Percentiles rank a stretch among this genome's conserved stretches.
These are phyloP conservation scores for Pyricularia pennisetigena DNA, from an alignment of 2,329 filamentous ascomycete species.

Conservation along the genomic window DNA sequence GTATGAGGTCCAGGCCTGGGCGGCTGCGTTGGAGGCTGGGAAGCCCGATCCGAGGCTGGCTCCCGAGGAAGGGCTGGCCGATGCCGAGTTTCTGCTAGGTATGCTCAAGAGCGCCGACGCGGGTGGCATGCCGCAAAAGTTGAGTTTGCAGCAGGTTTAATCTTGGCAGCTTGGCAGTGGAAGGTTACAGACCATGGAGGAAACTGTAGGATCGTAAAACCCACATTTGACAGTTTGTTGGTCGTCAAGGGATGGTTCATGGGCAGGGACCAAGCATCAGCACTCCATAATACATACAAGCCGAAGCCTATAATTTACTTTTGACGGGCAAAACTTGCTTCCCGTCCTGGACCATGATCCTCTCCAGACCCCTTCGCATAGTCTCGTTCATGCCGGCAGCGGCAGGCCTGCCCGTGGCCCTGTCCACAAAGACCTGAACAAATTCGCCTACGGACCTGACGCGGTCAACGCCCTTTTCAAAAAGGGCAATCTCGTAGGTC, in stretches of 20 bases:
- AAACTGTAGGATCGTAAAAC: neutral
- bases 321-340: neutral
- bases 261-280: too few relatives aligned
- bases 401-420: constrained; percentile 58
- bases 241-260: too few relatives aligned
- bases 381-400: constrained; percentile 51
- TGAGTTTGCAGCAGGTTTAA: constrained; percentile 3
- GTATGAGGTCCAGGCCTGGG: constrained; percentile 20
- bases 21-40: constrained; percentile 13
- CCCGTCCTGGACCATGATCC: constrained; percentile 29
- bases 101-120: constrained; percentile 18
- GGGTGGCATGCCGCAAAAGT: constrained; percentile 4
- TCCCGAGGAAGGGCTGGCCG: constrained; percentile 18
- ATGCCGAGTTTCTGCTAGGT: constrained; percentile 19
- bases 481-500: constrained; percentile 82
- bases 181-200: too few relatives aligned
- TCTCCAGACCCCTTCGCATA: constrained; percentile 50
- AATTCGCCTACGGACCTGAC: constrained; percentile 82
- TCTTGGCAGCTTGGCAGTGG: too few relatives aligned
- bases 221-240: neutral
- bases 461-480: constrained; percentile 60
- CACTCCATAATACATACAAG: neutral
- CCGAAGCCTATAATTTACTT: neutral
- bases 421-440: constrained; percentile 81
- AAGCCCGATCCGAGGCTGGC: constrained; percentile 14